Evolutionary conservation across 2,329 filamentous ascomycete species (phyloP).

Genomic region (Chrysosporium queenslandicum): DNA sequence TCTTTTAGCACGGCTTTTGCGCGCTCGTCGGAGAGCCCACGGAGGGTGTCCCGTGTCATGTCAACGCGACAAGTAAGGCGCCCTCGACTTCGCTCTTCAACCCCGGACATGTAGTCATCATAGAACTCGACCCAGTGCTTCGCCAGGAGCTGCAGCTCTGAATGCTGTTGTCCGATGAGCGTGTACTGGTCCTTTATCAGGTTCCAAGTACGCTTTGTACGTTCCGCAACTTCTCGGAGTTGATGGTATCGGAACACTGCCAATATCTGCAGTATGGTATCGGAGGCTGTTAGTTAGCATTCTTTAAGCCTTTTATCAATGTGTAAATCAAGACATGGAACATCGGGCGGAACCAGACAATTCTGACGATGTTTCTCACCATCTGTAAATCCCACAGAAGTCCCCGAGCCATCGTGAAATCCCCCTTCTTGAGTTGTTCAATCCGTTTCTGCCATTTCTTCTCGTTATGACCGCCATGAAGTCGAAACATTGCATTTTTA

Average conservation of each 20-base stretch:
- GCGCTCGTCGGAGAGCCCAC: background rate
- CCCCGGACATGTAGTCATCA: background rate
- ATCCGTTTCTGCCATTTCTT: background rate
- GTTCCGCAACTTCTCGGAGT: background rate
- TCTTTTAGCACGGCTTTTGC: background rate
- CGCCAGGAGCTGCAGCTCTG: background rate
- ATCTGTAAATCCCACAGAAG: background rate
- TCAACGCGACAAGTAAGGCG: background rate
- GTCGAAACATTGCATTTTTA: background rate
- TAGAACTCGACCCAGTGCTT: background rate
- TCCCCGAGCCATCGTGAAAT: background rate
- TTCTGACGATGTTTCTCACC: background rate
- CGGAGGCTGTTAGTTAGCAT: background rate
- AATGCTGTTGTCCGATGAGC: background rate
- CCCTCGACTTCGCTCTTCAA: background rate
- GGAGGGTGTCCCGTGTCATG: background rate
- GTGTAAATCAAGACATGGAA: too few relatives aligned
- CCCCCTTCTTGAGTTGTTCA: background rate
- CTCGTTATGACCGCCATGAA: background rate
- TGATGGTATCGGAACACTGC: background rate
- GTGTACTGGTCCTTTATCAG: background rate
- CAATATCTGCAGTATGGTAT: background rate
- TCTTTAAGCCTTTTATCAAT: too few relatives aligned
- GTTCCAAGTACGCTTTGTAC: background rate
- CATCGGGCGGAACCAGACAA: too few relatives aligned